These are phyloP conservation scores for Avena eriantha DNA, from an alignment of 176 grass and related monocot genomes.

Conservation along the genomic window DNA sequence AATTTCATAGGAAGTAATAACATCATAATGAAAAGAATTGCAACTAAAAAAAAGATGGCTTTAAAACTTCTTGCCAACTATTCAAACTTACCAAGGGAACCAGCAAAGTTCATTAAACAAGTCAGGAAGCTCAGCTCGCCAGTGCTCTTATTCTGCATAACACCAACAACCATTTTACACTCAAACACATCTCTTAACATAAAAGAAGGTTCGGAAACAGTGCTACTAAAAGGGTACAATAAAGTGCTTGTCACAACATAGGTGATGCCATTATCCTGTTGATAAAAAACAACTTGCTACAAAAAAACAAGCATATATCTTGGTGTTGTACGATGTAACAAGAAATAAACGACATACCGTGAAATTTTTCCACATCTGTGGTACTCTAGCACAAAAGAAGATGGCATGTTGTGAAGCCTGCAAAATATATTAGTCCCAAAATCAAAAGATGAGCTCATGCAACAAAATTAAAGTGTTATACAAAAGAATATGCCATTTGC, in stretches of 20 bases:
- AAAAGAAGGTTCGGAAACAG: background rate
- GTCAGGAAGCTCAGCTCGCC: conserved; percentile 91
- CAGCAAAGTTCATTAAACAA: conserved; percentile 93
- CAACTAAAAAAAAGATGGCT: background rate
- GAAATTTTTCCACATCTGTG: conserved; percentile 98
- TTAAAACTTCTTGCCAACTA: conserved; percentile 26
- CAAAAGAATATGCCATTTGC: conserved; percentile 1
- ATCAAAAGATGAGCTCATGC: conserved; percentile 13
- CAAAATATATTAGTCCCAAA: conserved; percentile 25
- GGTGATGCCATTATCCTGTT: background rate
- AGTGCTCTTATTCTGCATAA: conserved; percentile 92
- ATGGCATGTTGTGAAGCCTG: conserved; percentile 94
- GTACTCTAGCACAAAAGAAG: conserved; percentile 96
- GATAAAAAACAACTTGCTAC: conserved; percentile 29
- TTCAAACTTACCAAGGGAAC: conserved; percentile 74
- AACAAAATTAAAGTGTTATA: background rate
- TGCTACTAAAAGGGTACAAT: background rate
- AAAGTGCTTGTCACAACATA: conserved; percentile 25
- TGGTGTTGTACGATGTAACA: background rate
- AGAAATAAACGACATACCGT: conserved; percentile 49
- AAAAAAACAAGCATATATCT: background rate
- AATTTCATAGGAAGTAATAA: background rate
- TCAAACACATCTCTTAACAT: conserved; percentile 33
- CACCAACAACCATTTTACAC: conserved; percentile 24
- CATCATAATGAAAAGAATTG: conserved; percentile 8